Evolutionary conservation across 768 basidiomycete species (phyloP).

Genomic region (Gloeostereum incarnatum): DNA sequence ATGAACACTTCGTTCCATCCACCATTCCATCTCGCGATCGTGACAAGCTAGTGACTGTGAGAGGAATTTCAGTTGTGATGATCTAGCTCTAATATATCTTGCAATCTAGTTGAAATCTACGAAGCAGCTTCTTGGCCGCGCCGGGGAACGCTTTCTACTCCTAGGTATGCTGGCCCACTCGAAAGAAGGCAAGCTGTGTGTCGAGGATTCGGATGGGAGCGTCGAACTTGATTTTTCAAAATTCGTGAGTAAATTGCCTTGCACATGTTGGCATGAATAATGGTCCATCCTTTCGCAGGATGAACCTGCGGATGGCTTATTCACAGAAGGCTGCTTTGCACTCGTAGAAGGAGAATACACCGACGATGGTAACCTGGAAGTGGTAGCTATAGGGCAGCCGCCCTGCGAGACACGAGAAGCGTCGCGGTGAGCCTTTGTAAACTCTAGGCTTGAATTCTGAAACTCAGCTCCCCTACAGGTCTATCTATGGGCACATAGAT

Average conservation of each 20-base stretch:
- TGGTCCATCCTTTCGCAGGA: constrained; percentile 30
- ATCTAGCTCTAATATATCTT: constrained; percentile 1
- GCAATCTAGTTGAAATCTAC: constrained; percentile 76
- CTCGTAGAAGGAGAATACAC: constrained; percentile 96
- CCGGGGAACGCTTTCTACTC: constrained; percentile 83
- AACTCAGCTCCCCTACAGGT: constrained; percentile 34
- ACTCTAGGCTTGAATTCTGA: background rate
- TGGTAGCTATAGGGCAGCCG: constrained; percentile 94
- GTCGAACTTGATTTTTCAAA: constrained; percentile 86
- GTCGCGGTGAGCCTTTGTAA: constrained; percentile 48
- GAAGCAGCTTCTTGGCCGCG: constrained; percentile 88
- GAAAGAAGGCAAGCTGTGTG: constrained; percentile 82
- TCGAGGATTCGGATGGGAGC: constrained; percentile 90
- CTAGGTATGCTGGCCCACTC: constrained; percentile 88
- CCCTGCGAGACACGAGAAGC: constrained; percentile 87
- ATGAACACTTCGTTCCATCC: constrained; percentile 97
- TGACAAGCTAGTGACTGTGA: constrained; percentile 79
- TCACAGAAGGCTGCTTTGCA: constrained; percentile 93
- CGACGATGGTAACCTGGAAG: constrained; percentile 78
- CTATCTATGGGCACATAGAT: constrained; percentile 93
- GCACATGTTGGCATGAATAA: constrained; percentile 4
- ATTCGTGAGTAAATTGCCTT: constrained; percentile 45
- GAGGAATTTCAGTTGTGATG: constrained; percentile 10
- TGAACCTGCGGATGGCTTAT: constrained; percentile 90
- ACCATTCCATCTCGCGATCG: constrained; percentile 85